These are phyloP conservation scores for Euryodendron excelsum DNA, from an alignment of 148 eudicot species.

Conservation along the genomic window DNA sequence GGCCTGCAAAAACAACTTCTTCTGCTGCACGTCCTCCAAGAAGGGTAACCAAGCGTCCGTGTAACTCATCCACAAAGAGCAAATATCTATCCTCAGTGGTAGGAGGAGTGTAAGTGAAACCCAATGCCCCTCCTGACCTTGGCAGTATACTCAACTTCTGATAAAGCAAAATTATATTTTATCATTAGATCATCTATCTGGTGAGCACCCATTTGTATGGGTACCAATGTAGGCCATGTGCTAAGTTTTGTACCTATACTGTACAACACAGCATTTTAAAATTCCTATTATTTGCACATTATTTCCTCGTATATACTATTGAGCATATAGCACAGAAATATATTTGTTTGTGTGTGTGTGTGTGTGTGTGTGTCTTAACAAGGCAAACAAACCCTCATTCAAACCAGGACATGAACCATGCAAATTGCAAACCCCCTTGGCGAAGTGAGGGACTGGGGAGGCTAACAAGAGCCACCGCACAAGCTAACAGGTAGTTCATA, in stretches of 20 bases:
- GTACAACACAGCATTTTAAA: not conserved
- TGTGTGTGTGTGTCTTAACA: not conserved
- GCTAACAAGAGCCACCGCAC: not conserved
- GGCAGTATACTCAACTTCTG: constrained; percentile 97
- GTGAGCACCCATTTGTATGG: not conserved
- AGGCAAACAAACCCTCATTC: not conserved
- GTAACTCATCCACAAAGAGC: constrained; percentile 87
- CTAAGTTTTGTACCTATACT: not conserved
- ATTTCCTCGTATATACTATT: no score
- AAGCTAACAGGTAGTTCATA: not conserved
- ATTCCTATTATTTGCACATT: not conserved
- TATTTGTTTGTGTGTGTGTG: not conserved
- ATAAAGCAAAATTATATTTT: constrained; percentile 22
- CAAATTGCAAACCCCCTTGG: not conserved
- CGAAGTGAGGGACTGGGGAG: not conserved
- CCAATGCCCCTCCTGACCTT: constrained; percentile 92
- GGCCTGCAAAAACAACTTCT: constrained; percentile 78
- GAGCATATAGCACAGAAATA: not conserved
- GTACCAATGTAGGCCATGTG: constrained; percentile 5
- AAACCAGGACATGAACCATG: constrained; percentile 4
- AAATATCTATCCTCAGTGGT: constrained; percentile 88
- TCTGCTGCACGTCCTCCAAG: constrained; percentile 99
- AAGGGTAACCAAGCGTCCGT: constrained; percentile 91
- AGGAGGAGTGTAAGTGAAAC: constrained; percentile 92
- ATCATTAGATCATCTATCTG: not conserved